Conservation (phyloP, 2,329 filamentous ascomycete species). For the Tolypocladium sp. region DNA sequence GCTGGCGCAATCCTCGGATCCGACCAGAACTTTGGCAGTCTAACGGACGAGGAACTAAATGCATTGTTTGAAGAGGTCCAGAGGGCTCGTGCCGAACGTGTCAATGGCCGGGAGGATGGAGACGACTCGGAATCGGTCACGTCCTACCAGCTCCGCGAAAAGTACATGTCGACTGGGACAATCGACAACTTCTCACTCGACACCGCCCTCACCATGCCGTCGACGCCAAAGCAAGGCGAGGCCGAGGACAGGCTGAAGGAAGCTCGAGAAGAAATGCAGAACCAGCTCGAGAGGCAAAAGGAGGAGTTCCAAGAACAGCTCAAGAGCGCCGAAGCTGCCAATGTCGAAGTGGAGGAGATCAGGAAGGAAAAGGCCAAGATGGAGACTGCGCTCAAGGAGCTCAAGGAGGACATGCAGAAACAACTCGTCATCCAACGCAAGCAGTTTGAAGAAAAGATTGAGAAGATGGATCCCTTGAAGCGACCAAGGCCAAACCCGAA, state of each 20-base stretch:
- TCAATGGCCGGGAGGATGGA: conserved; percentile 65
- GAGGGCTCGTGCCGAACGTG: conserved; percentile 68
- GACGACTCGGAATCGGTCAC: conserved; percentile 85
- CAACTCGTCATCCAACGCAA: conserved; percentile 77
- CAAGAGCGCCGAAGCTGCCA: conserved; percentile 63
- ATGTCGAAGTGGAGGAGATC: conserved; percentile 75
- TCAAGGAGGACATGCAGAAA: conserved; percentile 83
- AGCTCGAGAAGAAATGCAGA: conserved; percentile 74
- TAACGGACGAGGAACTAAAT: conserved; percentile 92
- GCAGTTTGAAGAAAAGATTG: conserved; percentile 75
- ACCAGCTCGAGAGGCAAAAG: conserved; percentile 73
- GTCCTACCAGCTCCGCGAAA: conserved; percentile 83
- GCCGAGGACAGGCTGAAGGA: conserved; percentile 67
- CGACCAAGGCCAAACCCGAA: conserved; percentile 50
- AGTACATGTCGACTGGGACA: conserved; percentile 90
- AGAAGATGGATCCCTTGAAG: conserved; percentile 61
- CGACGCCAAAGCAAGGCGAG: conserved; percentile 73
- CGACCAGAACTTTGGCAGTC: conserved; percentile 81
- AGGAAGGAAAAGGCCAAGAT: conserved; percentile 75
- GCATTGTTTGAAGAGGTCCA: conserved; percentile 91
- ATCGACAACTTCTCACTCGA: conserved; percentile 95
- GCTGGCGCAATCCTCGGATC: conserved; percentile 80
- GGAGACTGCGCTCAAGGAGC: conserved; percentile 67
- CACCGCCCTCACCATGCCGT: conserved; percentile 87
- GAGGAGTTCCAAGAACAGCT: conserved; percentile 73